Evolutionary conservation across 768 basidiomycete genomes (phyloP).

Genomic region (Suillus decipiens): DNA sequence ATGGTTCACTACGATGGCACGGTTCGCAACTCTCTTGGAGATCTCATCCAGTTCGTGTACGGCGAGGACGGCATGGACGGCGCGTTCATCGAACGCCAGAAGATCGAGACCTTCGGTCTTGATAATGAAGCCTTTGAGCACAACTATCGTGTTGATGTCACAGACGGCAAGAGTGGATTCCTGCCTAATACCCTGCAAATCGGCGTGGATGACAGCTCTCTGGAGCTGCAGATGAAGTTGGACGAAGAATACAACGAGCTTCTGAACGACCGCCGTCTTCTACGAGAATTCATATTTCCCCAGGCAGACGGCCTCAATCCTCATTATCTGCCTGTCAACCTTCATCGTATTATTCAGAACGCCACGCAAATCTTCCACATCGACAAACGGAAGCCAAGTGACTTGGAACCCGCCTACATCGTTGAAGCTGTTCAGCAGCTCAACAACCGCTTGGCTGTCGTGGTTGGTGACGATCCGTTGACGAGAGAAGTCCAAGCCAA

Average conservation of each 20-base stretch:
- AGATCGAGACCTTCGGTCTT: constrained; percentile 85
- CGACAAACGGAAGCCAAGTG: constrained; percentile 89
- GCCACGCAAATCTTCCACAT: constrained; percentile 97
- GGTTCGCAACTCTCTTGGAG: constrained; percentile 94
- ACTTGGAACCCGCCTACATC: constrained; percentile 87
- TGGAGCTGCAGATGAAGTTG: constrained; percentile 80
- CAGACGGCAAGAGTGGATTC: constrained; percentile 80
- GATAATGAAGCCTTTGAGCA: constrained; percentile 84
- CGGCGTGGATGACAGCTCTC: constrained; percentile 82
- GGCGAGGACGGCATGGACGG: constrained; percentile 99
- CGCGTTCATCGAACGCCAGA: constrained; percentile 95
- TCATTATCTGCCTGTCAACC: constrained; percentile 93
- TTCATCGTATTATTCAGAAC: constrained; percentile 94
- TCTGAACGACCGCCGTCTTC: constrained; percentile 67
- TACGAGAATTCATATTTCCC: constrained; percentile 87
- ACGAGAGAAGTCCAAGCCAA: constrained; percentile 82
- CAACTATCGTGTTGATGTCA: constrained; percentile 93
- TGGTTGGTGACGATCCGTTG: constrained; percentile 82
- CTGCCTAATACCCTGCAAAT: constrained; percentile 78
- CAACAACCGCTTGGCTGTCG: constrained; percentile 75
- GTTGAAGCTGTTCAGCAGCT: constrained; percentile 77
- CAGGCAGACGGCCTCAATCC: constrained; percentile 66
- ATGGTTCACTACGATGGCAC: constrained; percentile 98
- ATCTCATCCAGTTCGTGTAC: constrained; percentile 94
- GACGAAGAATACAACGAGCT: constrained; percentile 77